These are phyloP conservation scores for Populus tremula DNA, from an alignment of 345 rosid species.

Conservation along the genomic window DNA sequence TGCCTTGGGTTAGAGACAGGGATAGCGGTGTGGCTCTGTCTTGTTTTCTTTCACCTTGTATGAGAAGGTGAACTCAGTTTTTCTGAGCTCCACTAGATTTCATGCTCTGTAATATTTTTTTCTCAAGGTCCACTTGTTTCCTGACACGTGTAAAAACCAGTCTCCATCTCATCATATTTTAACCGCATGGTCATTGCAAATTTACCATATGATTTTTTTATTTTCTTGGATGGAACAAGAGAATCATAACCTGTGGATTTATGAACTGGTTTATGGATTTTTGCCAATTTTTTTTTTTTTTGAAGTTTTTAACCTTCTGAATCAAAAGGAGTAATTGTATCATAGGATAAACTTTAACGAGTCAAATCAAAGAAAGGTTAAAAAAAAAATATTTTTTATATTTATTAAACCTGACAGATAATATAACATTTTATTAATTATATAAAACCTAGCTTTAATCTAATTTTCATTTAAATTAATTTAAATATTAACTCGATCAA, in stretches of 20 bases:
- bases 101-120: too few relatives aligned
- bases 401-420: too few relatives aligned
- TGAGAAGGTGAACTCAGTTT: neutral
- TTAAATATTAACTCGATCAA: too few relatives aligned
- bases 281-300: too few relatives aligned
- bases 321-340: too few relatives aligned
- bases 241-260: neutral
- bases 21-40: too few relatives aligned
- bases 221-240: neutral
- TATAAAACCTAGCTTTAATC: fast-evolving
- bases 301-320: too few relatives aligned
- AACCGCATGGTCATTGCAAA: neutral
- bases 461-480: too few relatives aligned
- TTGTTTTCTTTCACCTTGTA: neutral
- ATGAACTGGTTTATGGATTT: neutral
- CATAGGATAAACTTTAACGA: too few relatives aligned
- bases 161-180: neutral
- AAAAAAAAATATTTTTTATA: too few relatives aligned
- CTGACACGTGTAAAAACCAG: neutral
- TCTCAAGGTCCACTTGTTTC: neutral
- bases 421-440: too few relatives aligned
- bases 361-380: too few relatives aligned
- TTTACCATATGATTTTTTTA: neutral
- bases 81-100: neutral
- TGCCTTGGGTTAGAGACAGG: neutral